These are phyloP conservation scores for Volvox carteri DNA, from an alignment of 163 green algal species.

Conservation along the genomic window DNA sequence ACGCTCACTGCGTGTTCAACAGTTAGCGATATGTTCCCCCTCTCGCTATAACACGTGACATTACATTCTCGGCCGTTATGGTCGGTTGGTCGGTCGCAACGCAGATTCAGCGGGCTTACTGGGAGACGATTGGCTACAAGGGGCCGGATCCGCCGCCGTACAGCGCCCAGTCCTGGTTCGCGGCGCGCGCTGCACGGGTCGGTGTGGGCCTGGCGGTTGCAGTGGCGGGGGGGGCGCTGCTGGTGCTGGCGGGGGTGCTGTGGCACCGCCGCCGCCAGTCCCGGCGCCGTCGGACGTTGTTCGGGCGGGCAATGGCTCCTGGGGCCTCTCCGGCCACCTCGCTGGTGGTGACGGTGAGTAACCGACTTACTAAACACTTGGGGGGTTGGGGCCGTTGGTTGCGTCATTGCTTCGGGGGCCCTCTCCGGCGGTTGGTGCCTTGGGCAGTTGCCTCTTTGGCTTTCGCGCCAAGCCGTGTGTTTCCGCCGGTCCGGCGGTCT, in stretches of 20 bases:
- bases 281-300: constrained; percentile 5
- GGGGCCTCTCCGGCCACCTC: background rate
- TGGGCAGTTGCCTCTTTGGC: too few species aligned
- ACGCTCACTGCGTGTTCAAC: too few species aligned
- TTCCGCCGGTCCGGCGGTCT: too few species aligned
- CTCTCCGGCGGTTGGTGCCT: too few species aligned
- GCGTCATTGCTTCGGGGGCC: too few species aligned
- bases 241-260: background rate
- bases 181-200: background rate
- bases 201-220: background rate
- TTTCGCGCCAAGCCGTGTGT: too few species aligned
- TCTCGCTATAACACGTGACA: too few species aligned
- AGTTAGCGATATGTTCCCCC: too few species aligned
- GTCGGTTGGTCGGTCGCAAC: too few species aligned
- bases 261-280: background rate
- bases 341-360: constrained; percentile 44
- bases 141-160: background rate
- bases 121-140: constrained; percentile 17
- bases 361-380: background rate
- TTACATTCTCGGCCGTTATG: too few species aligned
- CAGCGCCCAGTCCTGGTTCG: background rate
- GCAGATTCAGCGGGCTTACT: constrained; percentile 20
- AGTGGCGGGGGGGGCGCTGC: background rate
- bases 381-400: background rate
- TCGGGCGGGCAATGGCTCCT: constrained; percentile 23